Conservation (phyloP, 768 basidiomycete genomes). For the Tricholoma terreum region DNA sequence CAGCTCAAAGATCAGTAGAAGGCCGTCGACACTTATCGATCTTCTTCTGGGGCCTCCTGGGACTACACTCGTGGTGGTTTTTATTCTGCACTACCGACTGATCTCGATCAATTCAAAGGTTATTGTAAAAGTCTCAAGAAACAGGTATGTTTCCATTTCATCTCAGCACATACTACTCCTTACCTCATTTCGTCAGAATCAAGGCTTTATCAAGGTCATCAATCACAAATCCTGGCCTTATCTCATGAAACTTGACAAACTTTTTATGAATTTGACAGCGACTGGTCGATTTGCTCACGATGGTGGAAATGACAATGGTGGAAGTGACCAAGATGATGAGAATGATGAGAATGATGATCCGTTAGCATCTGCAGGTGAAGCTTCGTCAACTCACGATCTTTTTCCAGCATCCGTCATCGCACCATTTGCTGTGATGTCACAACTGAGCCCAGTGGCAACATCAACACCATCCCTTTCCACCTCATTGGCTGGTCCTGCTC, state of each 20-base stretch:
- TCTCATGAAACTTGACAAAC: not conserved
- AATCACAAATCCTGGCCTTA: not conserved
- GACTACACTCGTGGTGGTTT: too few relatives aligned
- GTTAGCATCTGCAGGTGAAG: not conserved
- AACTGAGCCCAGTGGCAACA: too few relatives aligned
- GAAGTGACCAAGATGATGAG: not conserved
- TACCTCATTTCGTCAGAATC: not conserved
- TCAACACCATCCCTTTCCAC: not conserved
- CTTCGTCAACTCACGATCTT: not conserved
- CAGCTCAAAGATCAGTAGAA: not conserved
- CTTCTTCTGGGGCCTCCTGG: too few relatives aligned
- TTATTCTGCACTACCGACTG: too few relatives aligned
- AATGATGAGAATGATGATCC: not conserved
- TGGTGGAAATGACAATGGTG: not conserved
- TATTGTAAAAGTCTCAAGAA: too few relatives aligned
- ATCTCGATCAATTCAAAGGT: too few relatives aligned
- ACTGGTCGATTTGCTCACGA: not conserved
- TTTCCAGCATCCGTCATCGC: not conserved
- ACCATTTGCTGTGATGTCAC: not conserved
- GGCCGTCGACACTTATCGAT: not conserved
- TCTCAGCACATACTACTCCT: not conserved
- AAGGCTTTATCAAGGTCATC: not conserved
- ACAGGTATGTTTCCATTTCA: too few relatives aligned
- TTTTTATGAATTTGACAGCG: not conserved
- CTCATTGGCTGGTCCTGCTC: not conserved